Base-by-base conservation (phyloP, 2,329 filamentous ascomycete genomes). In the Fusarium decemcellulare region DNA sequence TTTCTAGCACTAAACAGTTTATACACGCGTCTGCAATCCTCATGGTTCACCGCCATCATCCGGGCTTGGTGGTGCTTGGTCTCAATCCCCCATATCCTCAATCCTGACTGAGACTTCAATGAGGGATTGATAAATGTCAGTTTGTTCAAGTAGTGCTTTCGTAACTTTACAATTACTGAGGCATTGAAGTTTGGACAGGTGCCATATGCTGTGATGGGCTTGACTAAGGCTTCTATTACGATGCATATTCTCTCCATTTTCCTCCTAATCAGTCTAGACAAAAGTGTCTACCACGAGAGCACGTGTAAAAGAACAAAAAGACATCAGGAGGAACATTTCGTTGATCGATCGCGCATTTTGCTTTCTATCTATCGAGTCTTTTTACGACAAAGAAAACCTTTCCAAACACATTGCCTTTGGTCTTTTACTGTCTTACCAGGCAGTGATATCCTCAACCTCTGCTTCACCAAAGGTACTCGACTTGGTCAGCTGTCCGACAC, bases 381-480 rank as follows among this genome's bases (percentile, higher is more conserved):
- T 40, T 53, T 44, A 32, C 46, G 18, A 50, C 36, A 50, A 30
- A 34, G 16, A 34, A 37, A 51, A 9, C 10, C 16, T 47, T 56
- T 42, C 51, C 23, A 23, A 23, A 23, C 23, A 9, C 23, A 40
- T 50, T 34, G 42, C 43, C 27, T 32, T 46, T 48, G 50, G 15
- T n/a, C 32, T 34, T 51, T 42, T 63, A 10, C 27, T 37, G 14
- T 14, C 51, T 81, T 88, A 98, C 95, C 95, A 98, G 23, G 94
- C 94, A 36, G 94, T 97, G 73, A 98, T 97, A 77, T 98, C 96
- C 65, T 95, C 95, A 18, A 98, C 94, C 81, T 98, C 96, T 1
- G 94, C 95, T 82, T 98, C 95, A 15, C 95, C 95, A 83, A 98
- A 97, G 0, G 93, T 96, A 81, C 94, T 97, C 59, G 88, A 94